Percentiles rank a stretch among this genome's conserved stretches.
phyloP scores from a whole-genome alignment of 2,329 filamentous ascomycete genomes.

The Pseudogymnoascus sp. region DNA sequence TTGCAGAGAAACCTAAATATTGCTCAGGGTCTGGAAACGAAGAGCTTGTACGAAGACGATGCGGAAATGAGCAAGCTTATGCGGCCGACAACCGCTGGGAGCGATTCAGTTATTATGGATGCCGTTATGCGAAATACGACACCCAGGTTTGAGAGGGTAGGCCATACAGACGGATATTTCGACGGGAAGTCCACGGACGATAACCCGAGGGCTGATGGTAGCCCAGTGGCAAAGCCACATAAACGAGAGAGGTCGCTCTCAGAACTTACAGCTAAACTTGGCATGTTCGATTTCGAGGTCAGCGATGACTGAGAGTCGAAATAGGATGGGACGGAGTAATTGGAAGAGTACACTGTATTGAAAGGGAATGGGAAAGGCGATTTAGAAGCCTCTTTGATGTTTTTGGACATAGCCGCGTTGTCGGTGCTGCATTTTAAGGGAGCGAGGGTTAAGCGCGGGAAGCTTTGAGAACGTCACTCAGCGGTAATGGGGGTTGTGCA shows the following conservation, averaged over 20 bases:
- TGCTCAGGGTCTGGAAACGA: conserved; percentile 19
- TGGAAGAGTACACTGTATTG: background rate
- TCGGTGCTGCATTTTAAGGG: conserved; percentile 5
- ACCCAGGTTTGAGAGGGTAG: conserved; percentile 23
- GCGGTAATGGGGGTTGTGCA: background rate
- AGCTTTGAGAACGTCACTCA: background rate
- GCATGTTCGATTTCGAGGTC: background rate
- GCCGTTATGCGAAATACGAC: conserved; percentile 29
- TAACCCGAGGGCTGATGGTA: conserved; percentile 30
- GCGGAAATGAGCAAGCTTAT: conserved; percentile 21
- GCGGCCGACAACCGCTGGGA: conserved; percentile 27
- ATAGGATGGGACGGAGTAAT: background rate
- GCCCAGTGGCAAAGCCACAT: conserved; percentile 40
- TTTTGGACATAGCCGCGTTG: conserved; percentile 2
- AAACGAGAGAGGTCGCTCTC: conserved; percentile 33
- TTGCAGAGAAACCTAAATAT: conserved; percentile 28
- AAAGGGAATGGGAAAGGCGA: background rate
- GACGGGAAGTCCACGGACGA: conserved; percentile 19
- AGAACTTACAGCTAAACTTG: conserved; percentile 13
- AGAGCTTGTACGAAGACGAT: conserved; percentile 13
- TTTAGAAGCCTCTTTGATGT: conserved; percentile 4
- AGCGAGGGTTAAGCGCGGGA: background rate
- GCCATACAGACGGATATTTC: conserved; percentile 28
- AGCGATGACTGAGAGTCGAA: background rate
- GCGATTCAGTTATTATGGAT: conserved; percentile 26